phyloP scores from a whole-genome alignment of 306 rosid genomes.

The Lathyrus sativus region DNA sequence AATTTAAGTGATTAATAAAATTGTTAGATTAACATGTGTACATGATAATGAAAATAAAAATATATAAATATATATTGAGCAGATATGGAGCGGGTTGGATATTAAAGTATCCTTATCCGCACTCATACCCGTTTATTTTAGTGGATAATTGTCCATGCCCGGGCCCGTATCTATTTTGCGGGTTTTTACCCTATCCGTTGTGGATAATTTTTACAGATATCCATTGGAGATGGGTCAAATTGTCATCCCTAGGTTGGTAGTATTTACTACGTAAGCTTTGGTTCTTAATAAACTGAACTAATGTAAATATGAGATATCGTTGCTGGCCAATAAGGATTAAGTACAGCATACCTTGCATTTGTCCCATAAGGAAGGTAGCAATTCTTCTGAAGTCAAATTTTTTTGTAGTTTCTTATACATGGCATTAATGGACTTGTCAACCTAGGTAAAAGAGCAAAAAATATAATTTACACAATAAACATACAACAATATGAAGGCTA shows the following conservation, averaged over 20 bases:
- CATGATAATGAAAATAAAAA: too few relatives aligned
- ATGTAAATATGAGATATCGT: constrained; percentile 14
- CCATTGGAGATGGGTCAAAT: too few relatives aligned
- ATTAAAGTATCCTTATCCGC: too few relatives aligned
- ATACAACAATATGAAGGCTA: constrained; percentile 12
- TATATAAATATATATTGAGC: too few relatives aligned
- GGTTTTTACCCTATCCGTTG: too few relatives aligned
- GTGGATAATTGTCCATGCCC: too few relatives aligned
- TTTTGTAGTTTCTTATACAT: constrained; percentile 97
- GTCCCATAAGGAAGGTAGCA: constrained; percentile 96
- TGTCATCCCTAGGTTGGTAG: neutral
- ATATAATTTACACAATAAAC: constrained; percentile 23
- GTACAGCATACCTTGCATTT: constrained; percentile 82
- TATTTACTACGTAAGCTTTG: constrained; percentile 8
- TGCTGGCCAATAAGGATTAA: constrained; percentile 12
- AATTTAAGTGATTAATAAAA: too few relatives aligned
- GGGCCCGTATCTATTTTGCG: too few relatives aligned
- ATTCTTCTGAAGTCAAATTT: constrained; percentile 91
- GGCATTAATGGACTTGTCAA: constrained; percentile 76
- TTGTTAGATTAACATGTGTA: too few relatives aligned
- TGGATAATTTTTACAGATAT: too few relatives aligned
- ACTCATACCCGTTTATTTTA: too few relatives aligned
- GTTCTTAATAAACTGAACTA: constrained; percentile 7
- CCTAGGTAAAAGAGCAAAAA: constrained; percentile 49
- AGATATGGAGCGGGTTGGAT: too few relatives aligned